Evolutionary conservation across 495 filamentous ascomycete species (phyloP), one percentile per base, ranked within the genome.

Genomic region (Cercophora samala): DNA sequence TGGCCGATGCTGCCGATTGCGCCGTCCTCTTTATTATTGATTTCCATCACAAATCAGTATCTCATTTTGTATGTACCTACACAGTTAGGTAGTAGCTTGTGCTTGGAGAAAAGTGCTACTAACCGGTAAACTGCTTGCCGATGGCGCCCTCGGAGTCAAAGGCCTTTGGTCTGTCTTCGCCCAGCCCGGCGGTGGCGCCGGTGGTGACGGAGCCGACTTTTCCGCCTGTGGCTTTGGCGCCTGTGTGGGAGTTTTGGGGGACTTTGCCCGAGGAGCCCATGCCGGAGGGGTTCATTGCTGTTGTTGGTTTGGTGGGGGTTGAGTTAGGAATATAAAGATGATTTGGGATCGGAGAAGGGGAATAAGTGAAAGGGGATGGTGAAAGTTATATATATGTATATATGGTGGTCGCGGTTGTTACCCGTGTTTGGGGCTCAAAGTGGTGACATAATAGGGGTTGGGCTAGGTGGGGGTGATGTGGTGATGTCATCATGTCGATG

Each of bases 1-100:
- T 88, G 76, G 5, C 80, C 83, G 5, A 77, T 78, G 32, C 82
- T 78, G 18, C 86, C 83, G 42, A 88, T 77, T 0, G 77, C 74
- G 24, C 86, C 84, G 17, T 86, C 78, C 15, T 69, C 78, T 80
- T 70, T 69, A n/a, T n/a, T n/a, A n/a, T 23, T 60, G 1, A 22
- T 29, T 54, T n/a, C n/a, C 22, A 29, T 29, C 26, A 29, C 3
- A 22, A 23, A 24, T 69, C 15, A 61, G 29, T 21, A 5, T 59
- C 52, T 53, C 21, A 26, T 6, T 68, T 52, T 5, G 5, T 13
- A 46, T 46, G 5, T 17, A 11, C 1, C 15, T n/a, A n/a, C n/a
- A n/a, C n/a, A n/a, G n/a, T n/a, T n/a, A n/a, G n/a, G n/a, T n/a
- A n/a, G n/a, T n/a, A n/a, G n/a, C 29, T 3, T 32, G 29, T 52